Evolutionary conservation across 2,329 filamentous ascomycete species (phyloP), one percentile per base, ranked within the genome.

Genomic region (Colletotrichum somersetense): DNA sequence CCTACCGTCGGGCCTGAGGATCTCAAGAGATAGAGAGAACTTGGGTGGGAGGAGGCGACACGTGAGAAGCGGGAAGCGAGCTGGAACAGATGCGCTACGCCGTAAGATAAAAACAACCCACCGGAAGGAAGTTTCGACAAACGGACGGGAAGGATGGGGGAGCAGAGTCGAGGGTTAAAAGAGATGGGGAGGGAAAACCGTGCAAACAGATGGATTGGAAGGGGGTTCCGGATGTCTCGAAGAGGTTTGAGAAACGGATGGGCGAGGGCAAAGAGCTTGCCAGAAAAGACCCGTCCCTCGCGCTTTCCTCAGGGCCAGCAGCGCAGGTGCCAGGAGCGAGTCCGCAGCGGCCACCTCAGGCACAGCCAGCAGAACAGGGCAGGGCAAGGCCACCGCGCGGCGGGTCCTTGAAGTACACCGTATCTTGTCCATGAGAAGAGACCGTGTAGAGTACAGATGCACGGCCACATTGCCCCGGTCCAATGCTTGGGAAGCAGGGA

Each of bases 231-330:
- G 67, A 67, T 73, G 72, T 73, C 68, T 73, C 68, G 72, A 68
- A 72, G 75, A 74, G 72, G 76, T 77, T 77, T 77, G 74, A 75
- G 67, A 75, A 67, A 46, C 56, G 65, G 66, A 46, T 69, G 71
- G 66, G 62, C 70, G 76, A 74, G 65, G 76, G 73, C 72, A 77
- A 53, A 76, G 76, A 66, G 74, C 70, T 73, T 72, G 73, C 23
- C 63, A 72, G 74, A 75, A 74, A 74, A 74, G 66, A 74, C 68
- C 66, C 62, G 70, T 66, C 35, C 56, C 66, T 74, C 48, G 59
- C 72, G 53, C 71, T 59, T 57, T 52, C 44, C 65, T 67, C 65
- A 63, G 64, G 57, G 23, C 46, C 48, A 23, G 59, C 33, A 64
- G 62, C 58, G 58, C 65, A 63, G 53, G 65, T 67, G 65, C 50